phyloP scores from a whole-genome alignment of 2,329 filamentous ascomycete species.

The Aspergillus pseudoglaucus region DNA sequence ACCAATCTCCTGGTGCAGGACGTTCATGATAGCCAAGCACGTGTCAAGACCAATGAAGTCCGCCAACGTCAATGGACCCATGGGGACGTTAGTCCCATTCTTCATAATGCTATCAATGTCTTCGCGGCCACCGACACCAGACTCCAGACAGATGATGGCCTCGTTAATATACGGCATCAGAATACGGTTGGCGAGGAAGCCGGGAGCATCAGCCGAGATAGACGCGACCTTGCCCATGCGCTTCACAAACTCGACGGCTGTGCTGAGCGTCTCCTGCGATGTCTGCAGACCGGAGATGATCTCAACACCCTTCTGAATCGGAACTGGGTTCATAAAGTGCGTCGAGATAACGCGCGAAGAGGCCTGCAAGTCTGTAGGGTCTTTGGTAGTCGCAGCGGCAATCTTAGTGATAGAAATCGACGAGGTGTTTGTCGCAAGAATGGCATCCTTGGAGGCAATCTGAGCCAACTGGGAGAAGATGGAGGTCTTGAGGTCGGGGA shows the following conservation, averaged over 20 bases:
- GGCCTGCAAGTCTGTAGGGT: slow-evolving; percentile 72
- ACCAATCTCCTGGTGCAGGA: slow-evolving; percentile 81
- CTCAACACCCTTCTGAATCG: slow-evolving; percentile 93
- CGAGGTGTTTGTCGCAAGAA: slow-evolving; percentile 97
- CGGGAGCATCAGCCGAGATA: slow-evolving; percentile 79
- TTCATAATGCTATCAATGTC: slow-evolving; percentile 99
- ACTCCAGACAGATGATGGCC: slow-evolving; percentile 92
- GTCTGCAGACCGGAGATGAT: slow-evolving; percentile 95
- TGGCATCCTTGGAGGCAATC: slow-evolving; percentile 74
- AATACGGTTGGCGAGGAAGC: slow-evolving; percentile 93
- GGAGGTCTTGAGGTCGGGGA: slow-evolving; percentile 74
- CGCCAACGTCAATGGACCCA: slow-evolving; percentile 88
- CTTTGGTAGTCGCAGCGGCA: slow-evolving; percentile 72
- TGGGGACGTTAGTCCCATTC: slow-evolving; percentile 96
- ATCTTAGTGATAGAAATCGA: slow-evolving; percentile 97
- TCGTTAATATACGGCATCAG: slow-evolving; percentile 99
- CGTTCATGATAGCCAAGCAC: slow-evolving; percentile 94
- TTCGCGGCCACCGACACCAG: slow-evolving; percentile 78
- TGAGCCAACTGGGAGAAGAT: slow-evolving; percentile 80
- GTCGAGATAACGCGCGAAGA: slow-evolving; percentile 88
- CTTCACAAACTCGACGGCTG: slow-evolving; percentile 77
- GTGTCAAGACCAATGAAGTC: slow-evolving; percentile 98
- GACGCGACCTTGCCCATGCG: slow-evolving; percentile 91
- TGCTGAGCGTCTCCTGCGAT: slow-evolving; percentile 70
- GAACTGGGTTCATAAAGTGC: slow-evolving; percentile 99